Evolutionary conservation across 1,139 yeast genomes (phyloP), one percentile per base, ranked within the genome.

Genomic region (Hansenula lynferdii): DNA sequence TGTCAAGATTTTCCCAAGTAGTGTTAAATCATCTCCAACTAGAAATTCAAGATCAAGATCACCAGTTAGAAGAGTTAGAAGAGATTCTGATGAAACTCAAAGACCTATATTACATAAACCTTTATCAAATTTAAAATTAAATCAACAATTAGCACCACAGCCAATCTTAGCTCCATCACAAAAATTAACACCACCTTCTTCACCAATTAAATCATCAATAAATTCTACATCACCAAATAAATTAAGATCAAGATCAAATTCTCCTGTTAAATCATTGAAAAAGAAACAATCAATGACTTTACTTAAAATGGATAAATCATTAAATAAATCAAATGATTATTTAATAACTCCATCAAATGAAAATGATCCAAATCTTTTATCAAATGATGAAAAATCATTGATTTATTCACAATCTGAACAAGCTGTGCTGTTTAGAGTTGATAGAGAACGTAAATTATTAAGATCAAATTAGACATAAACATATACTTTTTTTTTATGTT

Each of bases 211-310:
- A 25, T n/a, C 36, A 9, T 26, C 29, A 17, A n/a, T 39, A 1
- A 10, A 39, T 26, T 15, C 37, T 22, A 10, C 38, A n/a, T 42
- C 49, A 23, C 36, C 44, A 29, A 39, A n/a, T n/a, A n/a, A 36
- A 7, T n/a, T 48, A 16, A 45, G 54, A 43, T 52, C 56, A 21
- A 44, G 54, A 40, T 48, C 55, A 4, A 20, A 44, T 4, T 49
- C 56, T 0, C 56, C 56, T 6, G 36, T 38, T 2, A 51, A 51
- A 31, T 34, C 49, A 2, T 28, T 53, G 18, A 52, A 42, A 25
- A 52, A 51, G 42, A 53, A 53, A 22, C 50, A 43, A 25, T 53
- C 57, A 16, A 50, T 53, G 55, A 53, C 56, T 1, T 14, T 53
- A 3, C 35, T 52, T 14, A 50, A 46, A 39, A 42, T 53, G 49